phyloP scores from a whole-genome alignment of 495 filamentous ascomycete species.

The Gamarada debralockiae region DNA sequence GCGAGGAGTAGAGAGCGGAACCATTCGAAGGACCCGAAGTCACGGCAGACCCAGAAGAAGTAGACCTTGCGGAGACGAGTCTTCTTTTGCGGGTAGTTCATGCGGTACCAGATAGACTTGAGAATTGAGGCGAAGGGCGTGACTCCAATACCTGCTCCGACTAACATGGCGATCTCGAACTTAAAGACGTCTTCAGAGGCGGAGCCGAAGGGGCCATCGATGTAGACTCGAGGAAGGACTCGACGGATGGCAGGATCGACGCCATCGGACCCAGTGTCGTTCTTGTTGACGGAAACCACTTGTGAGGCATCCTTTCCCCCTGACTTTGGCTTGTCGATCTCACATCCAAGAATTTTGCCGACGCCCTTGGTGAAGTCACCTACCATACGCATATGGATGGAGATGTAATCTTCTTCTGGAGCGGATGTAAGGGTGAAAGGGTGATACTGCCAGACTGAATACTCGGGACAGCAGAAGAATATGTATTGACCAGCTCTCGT shows the following conservation, averaged over 20 bases:
- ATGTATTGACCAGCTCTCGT: slow-evolving; percentile 80
- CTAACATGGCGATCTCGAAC: slow-evolving; percentile 66
- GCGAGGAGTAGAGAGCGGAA: slow-evolving; percentile 74
- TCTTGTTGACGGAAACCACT: slow-evolving; percentile 61
- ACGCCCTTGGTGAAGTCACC: slow-evolving; percentile 66
- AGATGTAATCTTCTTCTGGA: slow-evolving; percentile 79
- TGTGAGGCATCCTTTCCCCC: slow-evolving; percentile 44
- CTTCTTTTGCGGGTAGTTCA: slow-evolving; percentile 74
- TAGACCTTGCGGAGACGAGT: slow-evolving; percentile 74
- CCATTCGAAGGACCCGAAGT: slow-evolving; percentile 79
- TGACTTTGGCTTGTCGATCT: slow-evolving; percentile 48
- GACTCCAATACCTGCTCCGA: slow-evolving; percentile 70
- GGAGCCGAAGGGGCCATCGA: slow-evolving; percentile 77
- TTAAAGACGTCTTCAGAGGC: slow-evolving; percentile 77
- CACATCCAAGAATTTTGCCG: slow-evolving; percentile 63
- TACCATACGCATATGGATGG: slow-evolving; percentile 70
- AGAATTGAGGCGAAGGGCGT: slow-evolving; percentile 74
- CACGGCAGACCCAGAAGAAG: slow-evolving; percentile 82
- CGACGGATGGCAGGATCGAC: slow-evolving; percentile 66
- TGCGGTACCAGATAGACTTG: slow-evolving; percentile 85
- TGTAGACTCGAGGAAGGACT: slow-evolving; percentile 69
- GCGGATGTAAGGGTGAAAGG: slow-evolving; percentile 77
- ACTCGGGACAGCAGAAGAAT: slow-evolving; percentile 76
- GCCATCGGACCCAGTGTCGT: slow-evolving; percentile 42
- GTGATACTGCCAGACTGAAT: slow-evolving; percentile 77